phyloP scores from a whole-genome alignment of 2,329 filamentous ascomycete genomes.

The Penicillium sp. region DNA sequence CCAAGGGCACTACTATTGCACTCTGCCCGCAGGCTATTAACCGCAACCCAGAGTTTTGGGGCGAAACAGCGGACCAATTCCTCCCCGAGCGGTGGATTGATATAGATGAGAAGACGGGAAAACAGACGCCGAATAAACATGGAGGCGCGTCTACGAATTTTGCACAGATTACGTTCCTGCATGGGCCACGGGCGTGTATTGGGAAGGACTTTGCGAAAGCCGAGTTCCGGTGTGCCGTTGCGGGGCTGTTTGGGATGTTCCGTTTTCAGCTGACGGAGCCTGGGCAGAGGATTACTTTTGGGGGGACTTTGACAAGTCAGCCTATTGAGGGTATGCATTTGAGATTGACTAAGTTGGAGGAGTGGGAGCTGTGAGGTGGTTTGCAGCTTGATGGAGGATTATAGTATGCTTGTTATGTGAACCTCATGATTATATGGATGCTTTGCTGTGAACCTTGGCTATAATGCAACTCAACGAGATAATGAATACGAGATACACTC shows the following conservation, averaged over 20 bases:
- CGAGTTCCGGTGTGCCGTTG: slow-evolving; percentile 15
- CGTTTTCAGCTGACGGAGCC: slow-evolving; percentile 7
- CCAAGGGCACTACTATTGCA: slow-evolving; percentile 67
- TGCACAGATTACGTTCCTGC: slow-evolving; percentile 19
- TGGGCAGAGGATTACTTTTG: slow-evolving; percentile 13
- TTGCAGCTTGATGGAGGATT: neutral
- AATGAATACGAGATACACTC: neutral
- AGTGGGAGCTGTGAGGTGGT: neutral
- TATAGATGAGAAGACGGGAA: slow-evolving; percentile 55
- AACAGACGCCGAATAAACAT: slow-evolving; percentile 8
- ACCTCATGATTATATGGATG: neutral
- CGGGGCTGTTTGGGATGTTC: slow-evolving; percentile 10
- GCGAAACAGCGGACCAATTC: slow-evolving; percentile 69
- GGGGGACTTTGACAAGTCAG: slow-evolving; percentile 12
- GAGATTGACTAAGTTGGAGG: slow-evolving; percentile 11
- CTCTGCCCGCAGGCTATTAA: slow-evolving; percentile 69
- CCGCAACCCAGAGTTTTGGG: slow-evolving; percentile 68
- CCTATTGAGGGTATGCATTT: slow-evolving; percentile 16
- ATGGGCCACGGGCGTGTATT: slow-evolving; percentile 20
- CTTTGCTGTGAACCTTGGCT: neutral
- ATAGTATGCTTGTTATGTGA: neutral
- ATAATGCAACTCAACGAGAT: neutral
- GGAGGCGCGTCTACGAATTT: slow-evolving; percentile 20
- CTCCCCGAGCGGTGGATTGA: slow-evolving; percentile 71
- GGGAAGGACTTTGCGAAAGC: slow-evolving; percentile 19